phyloP scores from a whole-genome alignment of 441 rosid genomes.

The Arabidopsis lyrata region DNA sequence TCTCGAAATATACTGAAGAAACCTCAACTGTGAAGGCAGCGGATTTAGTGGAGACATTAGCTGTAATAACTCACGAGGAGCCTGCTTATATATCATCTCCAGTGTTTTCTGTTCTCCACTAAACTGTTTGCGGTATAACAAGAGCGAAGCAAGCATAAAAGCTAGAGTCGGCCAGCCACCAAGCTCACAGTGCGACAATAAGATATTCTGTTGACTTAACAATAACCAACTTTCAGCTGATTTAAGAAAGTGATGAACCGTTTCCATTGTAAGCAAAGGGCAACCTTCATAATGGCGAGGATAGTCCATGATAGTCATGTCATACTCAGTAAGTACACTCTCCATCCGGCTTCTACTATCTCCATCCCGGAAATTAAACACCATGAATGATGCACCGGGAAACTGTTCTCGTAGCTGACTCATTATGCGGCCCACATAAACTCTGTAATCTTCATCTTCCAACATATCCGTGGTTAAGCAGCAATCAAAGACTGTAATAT shows the following conservation, averaged over 20 bases:
- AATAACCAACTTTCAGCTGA: constrained; percentile 90
- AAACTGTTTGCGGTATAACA: constrained; percentile 74
- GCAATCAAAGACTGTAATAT: constrained; percentile 72
- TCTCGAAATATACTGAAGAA: constrained; percentile 83
- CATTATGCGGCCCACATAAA: constrained; percentile 66
- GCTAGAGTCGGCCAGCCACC: constrained; percentile 96
- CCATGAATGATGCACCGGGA: constrained; percentile 80
- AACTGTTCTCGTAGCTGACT: constrained; percentile 68
- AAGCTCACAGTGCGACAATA: constrained; percentile 81
- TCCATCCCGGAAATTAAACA: constrained; percentile 83
- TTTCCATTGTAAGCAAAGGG: constrained; percentile 81
- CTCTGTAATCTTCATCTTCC: constrained; percentile 65
- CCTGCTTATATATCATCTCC: constrained; percentile 88
- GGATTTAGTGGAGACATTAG: constrained; percentile 80
- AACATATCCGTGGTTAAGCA: constrained; percentile 70
- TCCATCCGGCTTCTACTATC: constrained; percentile 62
- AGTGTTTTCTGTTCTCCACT: constrained; percentile 79
- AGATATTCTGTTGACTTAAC: constrained; percentile 73
- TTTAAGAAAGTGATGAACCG: constrained; percentile 78
- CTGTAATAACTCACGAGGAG: constrained; percentile 83
- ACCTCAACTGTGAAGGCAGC: constrained; percentile 86
- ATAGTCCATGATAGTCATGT: constrained; percentile 94
- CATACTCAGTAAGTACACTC: constrained; percentile 63
- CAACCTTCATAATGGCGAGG: constrained; percentile 90
- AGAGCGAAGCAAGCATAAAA: constrained; percentile 89